These are phyloP conservation scores for Salix dunnii DNA, from an alignment of 345 rosid genomes.

Conservation along the genomic window DNA sequence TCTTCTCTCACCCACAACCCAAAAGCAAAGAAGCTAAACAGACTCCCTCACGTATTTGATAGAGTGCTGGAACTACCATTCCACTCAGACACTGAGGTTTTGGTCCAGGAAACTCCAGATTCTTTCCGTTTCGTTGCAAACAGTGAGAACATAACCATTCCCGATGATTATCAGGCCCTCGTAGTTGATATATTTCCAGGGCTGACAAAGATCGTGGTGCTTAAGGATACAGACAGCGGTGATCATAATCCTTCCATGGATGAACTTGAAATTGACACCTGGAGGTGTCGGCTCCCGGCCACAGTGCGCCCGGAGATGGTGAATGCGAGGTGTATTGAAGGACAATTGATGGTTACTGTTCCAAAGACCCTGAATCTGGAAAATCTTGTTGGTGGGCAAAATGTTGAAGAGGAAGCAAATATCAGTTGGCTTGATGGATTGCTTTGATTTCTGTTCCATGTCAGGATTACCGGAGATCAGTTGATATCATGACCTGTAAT, in stretches of 20 bases:
- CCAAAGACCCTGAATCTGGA: conserved; percentile 5
- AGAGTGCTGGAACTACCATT: conserved; percentile 28
- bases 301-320: conserved; percentile 14
- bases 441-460: too few relatives aligned
- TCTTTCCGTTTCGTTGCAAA: conserved; percentile 13
- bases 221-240: neutral
- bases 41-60: conserved; percentile 24
- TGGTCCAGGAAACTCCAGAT: conserved; percentile 17
- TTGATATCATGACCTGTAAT: too few relatives aligned
- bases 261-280: neutral
- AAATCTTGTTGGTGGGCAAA: neutral
- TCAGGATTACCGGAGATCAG: too few relatives aligned
- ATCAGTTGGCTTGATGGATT: too few relatives aligned
- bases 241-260: neutral
- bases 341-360: conserved; percentile 18
- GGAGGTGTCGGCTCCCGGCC: conserved; percentile 27
- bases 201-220: conserved; percentile 15
- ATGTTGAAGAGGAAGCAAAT: too few relatives aligned
- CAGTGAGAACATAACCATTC: neutral
- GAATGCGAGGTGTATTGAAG: conserved; percentile 3
- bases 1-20: neutral
- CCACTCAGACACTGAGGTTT: conserved; percentile 14
- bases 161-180: neutral
- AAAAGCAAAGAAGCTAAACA: conserved; percentile 9
- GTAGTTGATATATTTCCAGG: conserved; percentile 18